Percentiles rank a stretch among this genome's conserved stretches.
Evolutionary conservation across 176 grass and related monocot species (phyloP).

Genomic region (Triticum aestivum): IWGSC_CS_RefSeq_v2.1 NC_057802.1:547603622-547604121

Average conservation of each 20-base stretch:
- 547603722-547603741: background rate
- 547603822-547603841: background rate
- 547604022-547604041: constrained; percentile 2
- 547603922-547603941: background rate
- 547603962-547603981: background rate
- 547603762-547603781: constrained; percentile 9
- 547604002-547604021: constrained; percentile 20
- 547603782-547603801: background rate
- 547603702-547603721: background rate
- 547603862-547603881: background rate
- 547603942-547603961: background rate
- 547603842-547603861: background rate
- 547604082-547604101: background rate
- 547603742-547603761: constrained; percentile 26
- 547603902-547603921: background rate
- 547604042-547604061: background rate
- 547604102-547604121: background rate
- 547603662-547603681: background rate
- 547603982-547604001: background rate
- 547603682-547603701: constrained; percentile 17
- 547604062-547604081: background rate
- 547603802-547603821: background rate
- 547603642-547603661: background rate
- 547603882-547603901: background rate
- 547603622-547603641: background rate